Evolutionary conservation across 2,329 filamentous ascomycete genomes (phyloP), one percentile per base, ranked within the genome.

Genomic region (Xenoacremonium recifei): DNA sequence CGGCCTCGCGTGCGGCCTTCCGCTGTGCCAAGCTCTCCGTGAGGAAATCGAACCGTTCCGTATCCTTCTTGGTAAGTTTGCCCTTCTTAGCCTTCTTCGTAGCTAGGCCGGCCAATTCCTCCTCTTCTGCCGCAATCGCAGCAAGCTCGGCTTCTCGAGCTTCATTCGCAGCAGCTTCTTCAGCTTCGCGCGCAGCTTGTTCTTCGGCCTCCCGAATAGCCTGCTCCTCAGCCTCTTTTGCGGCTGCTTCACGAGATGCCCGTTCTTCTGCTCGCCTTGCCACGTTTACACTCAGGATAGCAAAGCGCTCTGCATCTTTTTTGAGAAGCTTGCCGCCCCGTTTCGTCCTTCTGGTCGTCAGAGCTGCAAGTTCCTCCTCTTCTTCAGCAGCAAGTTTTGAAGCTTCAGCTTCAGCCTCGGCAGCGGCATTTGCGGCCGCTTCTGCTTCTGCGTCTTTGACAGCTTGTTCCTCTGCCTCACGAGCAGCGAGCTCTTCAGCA

Each of bases 101-200:
- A 38, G 66, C 63, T 42, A 60, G 62, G n/a, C 61, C 61, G 10
- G 63, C 64, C 20, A 66, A 67, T 51, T 72, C 67, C 31, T 67
- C 64, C 4, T 61, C 65, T 44, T 70, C 64, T n/a, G 61, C 59
- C 4, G 19, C 15, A 13, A 9, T 27, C 23, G 18, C 33, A 21
- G 33, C 33, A 35, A n/a, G 9, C 13, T 27, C 23, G 13, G 32
- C 32, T 5, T 18, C 32, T 20, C 20, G 10, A 20, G 32, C 11
- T 17, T 35, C 51, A 12, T 53, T 57, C 10, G 60, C 65, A 36
- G 68, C 69, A 18, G 10, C 15, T 18, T 18, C 16, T n/a, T 41
- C 38, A 11, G 39, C 38, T 21, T 45, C 35, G 10, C 21, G 37
- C 5, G 25, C 21, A 30, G 49, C 54, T 21, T 50, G 46, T 12